Base-by-base conservation (phyloP, 371 early-diverging fungal genomes). In the Syncephalastrum racemosum region DNA sequence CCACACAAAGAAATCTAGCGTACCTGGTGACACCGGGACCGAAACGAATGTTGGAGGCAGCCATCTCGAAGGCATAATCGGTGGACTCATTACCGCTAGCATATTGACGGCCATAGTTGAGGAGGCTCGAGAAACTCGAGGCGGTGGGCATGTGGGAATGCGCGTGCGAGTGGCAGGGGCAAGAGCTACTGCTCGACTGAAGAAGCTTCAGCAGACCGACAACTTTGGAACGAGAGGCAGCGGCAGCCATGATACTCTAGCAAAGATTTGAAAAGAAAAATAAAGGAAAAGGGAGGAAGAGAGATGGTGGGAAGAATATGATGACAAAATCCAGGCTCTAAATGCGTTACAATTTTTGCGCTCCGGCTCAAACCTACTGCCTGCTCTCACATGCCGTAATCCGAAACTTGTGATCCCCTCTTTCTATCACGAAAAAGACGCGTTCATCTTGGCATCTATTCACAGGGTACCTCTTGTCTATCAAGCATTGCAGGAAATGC, bases 41-140 rank as follows among this genome's bases (percentile, higher is more conserved):
- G 44, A 90, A 93, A 10, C 95, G 90, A 66, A 95, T 89, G 56
- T 88, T 92, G 55, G 90, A 89, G 18, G 92, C 89, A 27, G 95
- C 93, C 92, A 95, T 93, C 66, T 91, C 92, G 48, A 89, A 91
- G 14, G 92, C 92, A 66, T 91, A 91, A 62, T 91, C 92, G 15
- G 76, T 72, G 7, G 67, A 58, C 22, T 79, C 80, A 25, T 67
- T 64, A 40, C 76, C 75, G 45, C 76, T 70, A 4, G 78, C 75
- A 59, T 73, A 74, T 45, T 74, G 58, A 57, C 79, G 71, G n/a
- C 77, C 73, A 56, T 79, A 74, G 31, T 63, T 69, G 22, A 77
- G 59, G 56, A 77, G 60, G 45, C 69, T 68, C n/a, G 63, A 57
- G 58, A 73, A 70, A 42, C 71, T 53, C 23, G 66, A 63, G 8